These are phyloP conservation scores for Coemansia sp. DNA, from an alignment of 192 early-diverging fungal species.

Conservation along the genomic window DNA sequence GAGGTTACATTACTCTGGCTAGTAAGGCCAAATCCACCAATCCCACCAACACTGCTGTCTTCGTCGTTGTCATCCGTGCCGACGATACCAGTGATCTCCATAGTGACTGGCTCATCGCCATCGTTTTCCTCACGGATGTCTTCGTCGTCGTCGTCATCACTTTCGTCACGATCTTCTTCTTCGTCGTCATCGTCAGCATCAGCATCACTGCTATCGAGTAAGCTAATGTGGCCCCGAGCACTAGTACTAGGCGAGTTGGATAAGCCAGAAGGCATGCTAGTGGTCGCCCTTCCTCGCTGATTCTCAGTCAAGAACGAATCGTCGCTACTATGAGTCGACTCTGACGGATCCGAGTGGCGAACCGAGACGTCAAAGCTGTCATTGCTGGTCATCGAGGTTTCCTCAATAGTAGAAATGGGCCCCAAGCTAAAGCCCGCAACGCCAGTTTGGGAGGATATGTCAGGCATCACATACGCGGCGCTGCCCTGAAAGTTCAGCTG, in stretches of 20 bases:
- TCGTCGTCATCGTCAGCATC: slow-evolving; percentile 15
- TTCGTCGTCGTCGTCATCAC: slow-evolving; percentile 29
- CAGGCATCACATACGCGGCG: slow-evolving; percentile 47
- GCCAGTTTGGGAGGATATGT: slow-evolving; percentile 55
- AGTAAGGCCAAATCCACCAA: neutral
- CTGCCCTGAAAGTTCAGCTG: slow-evolving; percentile 14
- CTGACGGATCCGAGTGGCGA: slow-evolving; percentile 49
- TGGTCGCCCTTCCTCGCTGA: neutral
- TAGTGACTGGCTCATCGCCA: slow-evolving; percentile 50
- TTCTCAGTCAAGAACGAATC: slow-evolving; percentile 28
- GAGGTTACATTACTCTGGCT: neutral
- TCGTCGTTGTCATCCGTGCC: slow-evolving; percentile 5
- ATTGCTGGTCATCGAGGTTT: slow-evolving; percentile 55
- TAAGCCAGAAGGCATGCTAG: neutral
- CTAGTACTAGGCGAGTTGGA: neutral
- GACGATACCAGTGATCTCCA: slow-evolving; percentile 48
- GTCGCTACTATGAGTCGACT: slow-evolving; percentile 43
- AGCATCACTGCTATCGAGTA: neutral
- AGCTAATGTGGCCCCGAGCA: neutral
- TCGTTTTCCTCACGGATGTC: slow-evolving; percentile 27
- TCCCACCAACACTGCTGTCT: neutral
- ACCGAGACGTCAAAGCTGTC: slow-evolving; percentile 58
- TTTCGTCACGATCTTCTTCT: slow-evolving; percentile 24
- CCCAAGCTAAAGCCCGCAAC: slow-evolving; percentile 48
- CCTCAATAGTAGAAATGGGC: slow-evolving; percentile 39